Evolutionary conservation across 1,139 yeast genomes (phyloP).

Genomic region (Zygotorulaspora mrakii): DNA sequence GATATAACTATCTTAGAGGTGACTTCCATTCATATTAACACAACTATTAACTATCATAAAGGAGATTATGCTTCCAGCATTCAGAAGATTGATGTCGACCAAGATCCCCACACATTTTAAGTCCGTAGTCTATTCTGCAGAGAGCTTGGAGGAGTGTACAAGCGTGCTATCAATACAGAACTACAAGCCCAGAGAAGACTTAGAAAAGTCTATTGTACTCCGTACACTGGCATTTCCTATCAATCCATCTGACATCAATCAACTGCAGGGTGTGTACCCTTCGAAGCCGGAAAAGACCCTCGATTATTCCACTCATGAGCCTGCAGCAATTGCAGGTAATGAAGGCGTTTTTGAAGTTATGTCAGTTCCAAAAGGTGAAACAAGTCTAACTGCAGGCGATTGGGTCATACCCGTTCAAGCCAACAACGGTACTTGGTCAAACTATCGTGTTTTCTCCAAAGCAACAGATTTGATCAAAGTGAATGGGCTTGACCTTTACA

Average conservation of each 20-base stretch:
- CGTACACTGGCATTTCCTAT: conserved; percentile 75
- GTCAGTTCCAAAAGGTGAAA: conserved; percentile 57
- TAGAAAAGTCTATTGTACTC: conserved; percentile 34
- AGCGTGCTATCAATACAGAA: conserved; percentile 29
- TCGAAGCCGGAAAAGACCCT: conserved; percentile 63
- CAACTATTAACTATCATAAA: no score
- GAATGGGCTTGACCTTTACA: conserved; percentile 39
- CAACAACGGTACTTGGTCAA: conserved; percentile 93
- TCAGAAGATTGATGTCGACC: conserved; percentile 19
- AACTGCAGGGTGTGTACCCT: conserved; percentile 90
- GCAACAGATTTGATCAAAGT: conserved; percentile 52
- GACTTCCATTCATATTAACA: no score
- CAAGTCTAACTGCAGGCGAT: conserved; percentile 63
- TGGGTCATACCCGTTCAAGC: conserved; percentile 87
- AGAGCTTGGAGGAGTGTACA: conserved; percentile 31
- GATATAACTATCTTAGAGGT: no score
- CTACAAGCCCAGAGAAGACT: conserved; percentile 29
- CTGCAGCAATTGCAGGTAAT: conserved; percentile 82
- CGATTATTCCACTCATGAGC: conserved; percentile 52
- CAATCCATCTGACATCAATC: conserved; percentile 89
- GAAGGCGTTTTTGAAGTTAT: conserved; percentile 89
- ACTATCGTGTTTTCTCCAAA: conserved; percentile 59
- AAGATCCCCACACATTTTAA: conserved; percentile 29
- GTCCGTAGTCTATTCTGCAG: conserved; percentile 33
- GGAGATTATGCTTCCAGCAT: conserved; percentile 11